phyloP scores from a whole-genome alignment of 1,284 basidiomycete genomes.

The Trichosporon coremiiforme region DNA sequence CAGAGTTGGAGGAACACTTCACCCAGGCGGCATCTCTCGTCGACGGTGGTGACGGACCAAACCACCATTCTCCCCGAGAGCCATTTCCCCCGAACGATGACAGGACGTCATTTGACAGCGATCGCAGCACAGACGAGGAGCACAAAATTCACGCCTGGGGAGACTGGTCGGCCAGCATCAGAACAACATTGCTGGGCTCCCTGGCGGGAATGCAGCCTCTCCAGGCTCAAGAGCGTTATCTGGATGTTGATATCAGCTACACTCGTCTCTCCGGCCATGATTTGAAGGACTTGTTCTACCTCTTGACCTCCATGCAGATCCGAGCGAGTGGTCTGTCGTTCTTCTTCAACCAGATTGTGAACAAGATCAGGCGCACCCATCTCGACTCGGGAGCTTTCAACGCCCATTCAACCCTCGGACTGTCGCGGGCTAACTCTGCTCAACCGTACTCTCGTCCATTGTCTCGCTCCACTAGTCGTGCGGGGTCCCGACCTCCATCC shows the following conservation, averaged over 20 bases:
- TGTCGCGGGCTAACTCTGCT: not conserved
- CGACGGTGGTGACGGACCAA: not conserved
- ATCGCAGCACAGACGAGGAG: constrained; percentile 14
- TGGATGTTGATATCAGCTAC: constrained; percentile 51
- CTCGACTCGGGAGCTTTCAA: constrained; percentile 50
- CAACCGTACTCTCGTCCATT: not conserved
- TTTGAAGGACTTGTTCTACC: constrained; percentile 45
- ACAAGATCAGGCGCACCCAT: constrained; percentile 48
- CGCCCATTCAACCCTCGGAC: constrained; percentile 16
- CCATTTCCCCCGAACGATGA: constrained; percentile 9
- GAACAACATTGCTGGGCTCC: constrained; percentile 40
- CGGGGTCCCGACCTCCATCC: constrained; percentile 18
- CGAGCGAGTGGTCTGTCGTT: constrained; percentile 52
- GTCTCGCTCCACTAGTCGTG: constrained; percentile 22
- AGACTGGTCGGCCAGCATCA: constrained; percentile 39
- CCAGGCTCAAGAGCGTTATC: constrained; percentile 49
- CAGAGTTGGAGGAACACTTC: constrained; percentile 45
- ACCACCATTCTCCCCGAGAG: not conserved
- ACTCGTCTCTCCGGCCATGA: constrained; percentile 50
- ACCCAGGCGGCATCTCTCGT: constrained; percentile 21
- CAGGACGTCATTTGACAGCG: constrained; percentile 17
- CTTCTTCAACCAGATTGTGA: constrained; percentile 55
- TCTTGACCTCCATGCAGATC: constrained; percentile 46
- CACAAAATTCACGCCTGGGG: constrained; percentile 45
- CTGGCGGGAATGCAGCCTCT: constrained; percentile 48